phyloP scores from a whole-genome alignment of 306 rosid species.

The Prunus mume region DNA sequence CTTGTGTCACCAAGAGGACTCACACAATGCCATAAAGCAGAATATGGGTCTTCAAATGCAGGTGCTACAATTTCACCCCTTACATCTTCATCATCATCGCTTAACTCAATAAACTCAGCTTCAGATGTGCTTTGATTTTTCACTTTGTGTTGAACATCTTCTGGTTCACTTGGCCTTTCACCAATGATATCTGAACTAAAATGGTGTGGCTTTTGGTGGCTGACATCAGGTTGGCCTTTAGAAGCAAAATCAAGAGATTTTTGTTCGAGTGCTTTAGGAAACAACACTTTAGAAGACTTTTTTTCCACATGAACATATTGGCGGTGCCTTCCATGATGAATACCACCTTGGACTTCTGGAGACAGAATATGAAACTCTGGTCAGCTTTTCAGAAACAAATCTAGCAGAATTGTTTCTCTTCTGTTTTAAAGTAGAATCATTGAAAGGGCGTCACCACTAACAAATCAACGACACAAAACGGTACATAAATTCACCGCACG shows the following conservation, averaged over 20 bases:
- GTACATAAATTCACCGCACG: neutral
- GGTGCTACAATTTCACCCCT: slow-evolving; percentile 2
- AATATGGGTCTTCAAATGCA: slow-evolving; percentile 29
- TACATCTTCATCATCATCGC: slow-evolving; percentile 14
- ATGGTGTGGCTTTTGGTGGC: neutral
- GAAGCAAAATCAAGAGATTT: neutral
- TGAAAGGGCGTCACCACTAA: neutral
- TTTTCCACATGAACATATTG: slow-evolving; percentile 11
- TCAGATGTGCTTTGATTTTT: slow-evolving; percentile 20
- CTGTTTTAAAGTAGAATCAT: slow-evolving; percentile 6
- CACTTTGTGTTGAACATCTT: slow-evolving; percentile 13
- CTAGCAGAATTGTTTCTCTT: neutral
- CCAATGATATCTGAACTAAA: slow-evolving; percentile 21
- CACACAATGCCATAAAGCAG: slow-evolving; percentile 40
- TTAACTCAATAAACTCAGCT: slow-evolving; percentile 11
- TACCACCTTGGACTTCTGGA: slow-evolving; percentile 18
- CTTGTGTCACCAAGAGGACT: slow-evolving; percentile 45
- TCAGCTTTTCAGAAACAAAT: neutral
- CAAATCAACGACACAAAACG: neutral
- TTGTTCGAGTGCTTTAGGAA: slow-evolving; percentile 6
- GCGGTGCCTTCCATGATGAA: slow-evolving; percentile 15
- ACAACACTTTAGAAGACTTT: slow-evolving; percentile 8
- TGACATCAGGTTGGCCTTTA: neutral
- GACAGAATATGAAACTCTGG: slow-evolving; percentile 8
- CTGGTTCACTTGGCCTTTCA: slow-evolving; percentile 8